phyloP scores from a whole-genome alignment of 1,139 yeast species.

The Candida pseudoviswanathii region DNA sequence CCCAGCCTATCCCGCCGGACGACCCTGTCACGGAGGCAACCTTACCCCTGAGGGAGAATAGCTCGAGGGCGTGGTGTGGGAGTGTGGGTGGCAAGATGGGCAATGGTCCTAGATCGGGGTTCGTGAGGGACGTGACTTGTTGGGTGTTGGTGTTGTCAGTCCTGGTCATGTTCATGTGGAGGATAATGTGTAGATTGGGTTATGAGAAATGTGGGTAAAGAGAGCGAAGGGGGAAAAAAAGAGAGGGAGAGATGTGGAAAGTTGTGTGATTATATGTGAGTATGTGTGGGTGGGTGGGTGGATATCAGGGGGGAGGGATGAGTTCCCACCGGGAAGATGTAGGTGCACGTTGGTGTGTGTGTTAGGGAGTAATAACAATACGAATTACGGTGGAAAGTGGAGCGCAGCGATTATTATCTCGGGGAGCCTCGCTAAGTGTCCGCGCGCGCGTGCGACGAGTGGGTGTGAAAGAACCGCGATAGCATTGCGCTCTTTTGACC shows the following conservation, averaged over 20 bases:
- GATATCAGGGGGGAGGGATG: neutral
- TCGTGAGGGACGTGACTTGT: slow-evolving; percentile 21
- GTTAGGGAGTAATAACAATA: no score
- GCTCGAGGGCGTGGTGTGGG: slow-evolving; percentile 39
- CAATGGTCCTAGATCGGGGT: slow-evolving; percentile 29
- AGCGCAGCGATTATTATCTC: no score
- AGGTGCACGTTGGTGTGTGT: no score
- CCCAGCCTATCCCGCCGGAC: slow-evolving; percentile 81
- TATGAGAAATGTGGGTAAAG: neutral
- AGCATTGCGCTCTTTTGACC: no score
- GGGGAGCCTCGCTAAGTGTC: no score
- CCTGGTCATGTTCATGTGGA: neutral
- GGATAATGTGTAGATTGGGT: neutral
- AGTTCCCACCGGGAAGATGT: no score
- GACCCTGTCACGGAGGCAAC: slow-evolving; percentile 90
- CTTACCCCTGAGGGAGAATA: slow-evolving; percentile 75
- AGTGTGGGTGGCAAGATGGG: slow-evolving; percentile 33
- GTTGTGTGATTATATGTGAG: neutral
- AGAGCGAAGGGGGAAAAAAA: neutral
- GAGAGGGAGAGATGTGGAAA: neutral
- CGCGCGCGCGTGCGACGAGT: no score
- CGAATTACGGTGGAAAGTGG: no score
- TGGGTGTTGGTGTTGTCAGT: neutral
- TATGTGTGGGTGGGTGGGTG: neutral
- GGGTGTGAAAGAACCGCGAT: no score